These are phyloP conservation scores for Exutisphaerella laricina DNA, from an alignment of 2,329 filamentous ascomycete species.

Conservation along the genomic window DNA sequence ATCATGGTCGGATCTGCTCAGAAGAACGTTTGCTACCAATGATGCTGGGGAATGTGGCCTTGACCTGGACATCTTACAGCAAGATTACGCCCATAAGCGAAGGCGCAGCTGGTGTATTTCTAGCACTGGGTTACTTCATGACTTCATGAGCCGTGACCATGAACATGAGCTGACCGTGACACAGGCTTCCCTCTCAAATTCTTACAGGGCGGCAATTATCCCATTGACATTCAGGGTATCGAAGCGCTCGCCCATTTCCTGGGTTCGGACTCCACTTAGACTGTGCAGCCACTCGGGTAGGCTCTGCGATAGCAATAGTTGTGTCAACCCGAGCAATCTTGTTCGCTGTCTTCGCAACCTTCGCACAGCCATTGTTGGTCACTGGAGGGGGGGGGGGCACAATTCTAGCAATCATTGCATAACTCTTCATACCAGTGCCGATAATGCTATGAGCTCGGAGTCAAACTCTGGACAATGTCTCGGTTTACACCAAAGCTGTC, in stretches of 20 bases:
- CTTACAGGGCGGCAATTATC: constrained; percentile 4
- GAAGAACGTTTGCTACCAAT: constrained; percentile 36
- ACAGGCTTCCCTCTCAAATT: constrained; percentile 5
- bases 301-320: constrained; percentile 31
- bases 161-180: neutral
- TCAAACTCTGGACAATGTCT: constrained; percentile 19
- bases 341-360: constrained; percentile 31
- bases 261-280: neutral
- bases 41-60: constrained; percentile 24
- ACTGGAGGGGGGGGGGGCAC: constrained; percentile 28
- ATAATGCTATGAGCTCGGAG: constrained; percentile 21
- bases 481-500: constrained; percentile 8
- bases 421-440: constrained; percentile 21
- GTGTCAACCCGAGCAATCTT: constrained; percentile 30
- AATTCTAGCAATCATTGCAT: constrained; percentile 28
- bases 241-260: neutral
- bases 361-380: constrained; percentile 32
- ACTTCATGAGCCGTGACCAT: neutral
- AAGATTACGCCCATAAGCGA: constrained; percentile 36
- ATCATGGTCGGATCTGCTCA: constrained; percentile 16
- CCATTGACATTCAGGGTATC: constrained; percentile 7
- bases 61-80: constrained; percentile 38
- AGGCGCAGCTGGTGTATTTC: constrained; percentile 34
- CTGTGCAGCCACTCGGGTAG: constrained; percentile 13
- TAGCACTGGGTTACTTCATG: constrained; percentile 30